Base-by-base conservation (phyloP, 2,329 filamentous ascomycete genomes). In the Blastomyces gilchristii region DNA sequence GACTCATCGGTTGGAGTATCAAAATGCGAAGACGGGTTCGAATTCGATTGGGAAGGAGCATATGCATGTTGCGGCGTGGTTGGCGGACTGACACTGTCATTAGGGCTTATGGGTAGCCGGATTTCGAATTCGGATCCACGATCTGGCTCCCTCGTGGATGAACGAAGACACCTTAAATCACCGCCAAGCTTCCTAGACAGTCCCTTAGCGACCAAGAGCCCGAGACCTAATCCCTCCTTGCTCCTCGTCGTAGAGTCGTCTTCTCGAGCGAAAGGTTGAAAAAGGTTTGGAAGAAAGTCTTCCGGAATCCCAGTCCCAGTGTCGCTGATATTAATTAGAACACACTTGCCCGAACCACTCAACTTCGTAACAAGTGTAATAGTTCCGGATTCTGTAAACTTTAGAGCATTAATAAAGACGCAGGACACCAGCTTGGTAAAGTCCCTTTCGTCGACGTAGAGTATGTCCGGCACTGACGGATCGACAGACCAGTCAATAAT, bases 131-230 rank as follows among this genome's bases (percentile, higher is more conserved):
- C 85, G 0, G 85, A 85, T 12, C 87, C 87, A 69, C 81, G 83
- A 41, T 79, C 73, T 11, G 84, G 81, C 0, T 85, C 86, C 9
- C 80, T 77, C 0, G 85, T 86, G 41, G 84, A 82, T 4, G 87
- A 87, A 59, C 82, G 80, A 52, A 85, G 80, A 67, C 87, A 85
- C 60, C 83, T 81, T 25, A 90, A 75, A 72, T 89, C 87, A 18
- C 87, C 87, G 34, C 86, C 85, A 63, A 89, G 81, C 70, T 86
- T 87, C 62, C 87, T 80, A 5, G 87, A 85, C 56, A 89, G 78
- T 3, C 86, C 86, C 73, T 89, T 89, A 0, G 87, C 87, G n/a
- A 89, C 87, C 69, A 89, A 80, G 12, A 90, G 75, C 37, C 87
- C 87, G 7, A 90, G 76, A 0, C 87, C 87, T 2, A 89, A 77